Percentiles rank a stretch among this genome's conserved stretches.
Evolutionary conservation across 441 rosid genomes (phyloP).

Genomic region (Gossypium gossypioides): DNA sequence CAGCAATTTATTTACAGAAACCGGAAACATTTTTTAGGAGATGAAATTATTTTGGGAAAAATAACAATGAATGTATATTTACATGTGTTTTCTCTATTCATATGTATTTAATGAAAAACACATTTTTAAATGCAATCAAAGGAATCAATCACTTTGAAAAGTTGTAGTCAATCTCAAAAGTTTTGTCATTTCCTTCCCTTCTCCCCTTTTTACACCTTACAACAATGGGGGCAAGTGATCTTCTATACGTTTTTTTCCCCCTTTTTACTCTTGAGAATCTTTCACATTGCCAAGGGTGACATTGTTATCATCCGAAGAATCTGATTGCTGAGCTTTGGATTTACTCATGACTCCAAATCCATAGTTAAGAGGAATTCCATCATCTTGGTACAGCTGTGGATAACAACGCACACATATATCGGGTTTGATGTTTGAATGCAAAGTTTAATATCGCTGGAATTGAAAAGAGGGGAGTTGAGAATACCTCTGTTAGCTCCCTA

Average conservation of each 20-base stretch:
- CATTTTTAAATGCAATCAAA: neutral
- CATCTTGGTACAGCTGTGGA: slow-evolving; percentile 68
- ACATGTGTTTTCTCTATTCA: neutral
- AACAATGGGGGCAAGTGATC: slow-evolving; percentile 13
- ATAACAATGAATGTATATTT: neutral
- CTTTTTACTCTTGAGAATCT: neutral
- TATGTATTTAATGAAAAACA: neutral
- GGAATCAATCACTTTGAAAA: neutral
- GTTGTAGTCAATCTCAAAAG: neutral
- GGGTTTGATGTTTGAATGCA: neutral
- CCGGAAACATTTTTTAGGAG: neutral
- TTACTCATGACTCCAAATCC: slow-evolving; percentile 60
- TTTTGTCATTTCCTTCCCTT: neutral
- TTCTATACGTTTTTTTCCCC: slow-evolving; percentile 22
- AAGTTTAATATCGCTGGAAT: neutral
- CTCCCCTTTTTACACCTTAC: slow-evolving; percentile 21
- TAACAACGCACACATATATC: neutral
- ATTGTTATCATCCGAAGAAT: slow-evolving; percentile 62
- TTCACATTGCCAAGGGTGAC: slow-evolving; percentile 50
- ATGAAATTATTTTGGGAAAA: neutral
- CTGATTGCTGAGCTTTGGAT: slow-evolving; percentile 42
- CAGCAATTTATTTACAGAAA: neutral
- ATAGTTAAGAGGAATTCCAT: slow-evolving; percentile 85
- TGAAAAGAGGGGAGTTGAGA: neutral
- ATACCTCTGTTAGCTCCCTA: slow-evolving; percentile 84